phyloP scores from a whole-genome alignment of 2,329 filamentous ascomycete genomes.

The Monilinia vaccinii-corymbosi region DNA sequence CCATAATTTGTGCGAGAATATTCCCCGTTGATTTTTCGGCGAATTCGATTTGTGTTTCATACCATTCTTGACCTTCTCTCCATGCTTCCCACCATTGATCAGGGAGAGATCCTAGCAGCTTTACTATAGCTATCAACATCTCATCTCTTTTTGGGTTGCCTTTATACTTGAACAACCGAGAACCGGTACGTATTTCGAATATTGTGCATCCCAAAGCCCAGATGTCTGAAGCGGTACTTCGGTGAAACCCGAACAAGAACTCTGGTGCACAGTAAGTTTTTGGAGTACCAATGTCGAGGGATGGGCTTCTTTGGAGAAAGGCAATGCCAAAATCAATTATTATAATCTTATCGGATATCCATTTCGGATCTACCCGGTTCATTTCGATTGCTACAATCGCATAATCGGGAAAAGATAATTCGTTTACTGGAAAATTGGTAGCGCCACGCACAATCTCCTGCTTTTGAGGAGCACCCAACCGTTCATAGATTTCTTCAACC shows the following conservation, averaged over 20 bases:
- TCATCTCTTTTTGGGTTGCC: slow-evolving; percentile 12
- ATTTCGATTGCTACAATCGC: slow-evolving; percentile 14
- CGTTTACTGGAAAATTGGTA: neutral
- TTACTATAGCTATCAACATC: slow-evolving; percentile 12
- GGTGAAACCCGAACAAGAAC: slow-evolving; percentile 11
- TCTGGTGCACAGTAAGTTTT: slow-evolving; percentile 17
- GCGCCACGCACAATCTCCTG: neutral
- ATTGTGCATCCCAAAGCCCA: slow-evolving; percentile 19
- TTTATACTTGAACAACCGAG: slow-evolving; percentile 12
- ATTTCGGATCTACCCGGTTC: slow-evolving; percentile 14
- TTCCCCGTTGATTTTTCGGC: slow-evolving; percentile 5
- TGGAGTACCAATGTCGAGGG: slow-evolving; percentile 13
- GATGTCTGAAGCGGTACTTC: slow-evolving; percentile 15
- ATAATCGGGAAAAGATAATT: slow-evolving; percentile 10
- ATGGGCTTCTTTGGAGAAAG: slow-evolving; percentile 8
- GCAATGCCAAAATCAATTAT: slow-evolving; percentile 19
- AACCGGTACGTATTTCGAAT: slow-evolving; percentile 16
- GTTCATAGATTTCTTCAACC: slow-evolving; percentile 12
- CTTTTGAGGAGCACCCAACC: slow-evolving; percentile 14
- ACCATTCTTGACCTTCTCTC: slow-evolving; percentile 15
- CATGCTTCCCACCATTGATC: slow-evolving; percentile 14
- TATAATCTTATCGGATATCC: slow-evolving; percentile 16
- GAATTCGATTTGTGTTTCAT: neutral
- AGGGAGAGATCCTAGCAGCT: slow-evolving; percentile 14
- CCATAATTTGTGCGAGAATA: slow-evolving; percentile 12